phyloP scores from a whole-genome alignment of 169 alveolate species.

The Eimeria tenella region DNA sequence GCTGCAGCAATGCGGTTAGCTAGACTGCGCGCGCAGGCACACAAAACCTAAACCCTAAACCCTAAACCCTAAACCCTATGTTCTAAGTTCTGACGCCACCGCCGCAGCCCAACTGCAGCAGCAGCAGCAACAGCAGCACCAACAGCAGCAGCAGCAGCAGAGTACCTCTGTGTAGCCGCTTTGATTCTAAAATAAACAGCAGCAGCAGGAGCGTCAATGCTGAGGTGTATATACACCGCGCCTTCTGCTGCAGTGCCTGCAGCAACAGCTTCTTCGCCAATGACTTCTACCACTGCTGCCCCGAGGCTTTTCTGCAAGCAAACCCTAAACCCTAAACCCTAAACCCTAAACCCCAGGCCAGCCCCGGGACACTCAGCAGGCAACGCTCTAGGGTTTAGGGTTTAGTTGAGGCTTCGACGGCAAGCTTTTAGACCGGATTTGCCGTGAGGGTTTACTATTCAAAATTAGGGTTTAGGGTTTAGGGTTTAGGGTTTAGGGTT shows the following conservation, averaged over 20 bases:
- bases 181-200: constrained; percentile 9
- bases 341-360: background rate
- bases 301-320: constrained; percentile 1
- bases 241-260: constrained; percentile 21
- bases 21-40: background rate
- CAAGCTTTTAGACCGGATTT: background rate
- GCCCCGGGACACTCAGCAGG: background rate
- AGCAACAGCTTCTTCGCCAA: constrained; percentile 21
- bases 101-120: background rate
- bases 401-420: background rate
- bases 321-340: constrained; percentile 37
- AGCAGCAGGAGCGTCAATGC: constrained; percentile 26
- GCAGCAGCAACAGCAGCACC: constrained; percentile 21
- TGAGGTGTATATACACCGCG: constrained; percentile 30
- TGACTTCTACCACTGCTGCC: background rate
- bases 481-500: constrained; percentile 4
- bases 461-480: background rate
- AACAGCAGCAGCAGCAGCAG: constrained; percentile 41
- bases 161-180: constrained; percentile 19
- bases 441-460: background rate
- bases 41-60: constrained; percentile 1
- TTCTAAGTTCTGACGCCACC: background rate
- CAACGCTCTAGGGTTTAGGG: constrained; percentile 4
- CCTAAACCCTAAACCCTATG: constrained; percentile 15
- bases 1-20: constrained; percentile 21